These are phyloP conservation scores for Geotrichum reessii DNA, from an alignment of 1,139 yeast species.

Conservation along the genomic window DNA sequence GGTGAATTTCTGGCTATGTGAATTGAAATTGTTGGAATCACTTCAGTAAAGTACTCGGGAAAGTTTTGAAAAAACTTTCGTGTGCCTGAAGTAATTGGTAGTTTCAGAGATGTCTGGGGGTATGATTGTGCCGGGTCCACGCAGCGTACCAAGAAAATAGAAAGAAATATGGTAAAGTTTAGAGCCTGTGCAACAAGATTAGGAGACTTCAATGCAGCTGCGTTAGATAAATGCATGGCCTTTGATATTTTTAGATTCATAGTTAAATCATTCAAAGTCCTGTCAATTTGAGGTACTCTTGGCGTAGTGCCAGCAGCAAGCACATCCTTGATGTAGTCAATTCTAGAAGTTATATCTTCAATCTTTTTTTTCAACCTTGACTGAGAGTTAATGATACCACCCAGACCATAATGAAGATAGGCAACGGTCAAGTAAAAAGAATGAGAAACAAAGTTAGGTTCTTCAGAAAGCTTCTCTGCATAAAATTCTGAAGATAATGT, in stretches of 20 bases:
- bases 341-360: conserved; percentile 49
- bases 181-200: conserved; percentile 58
- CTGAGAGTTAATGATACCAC: conserved; percentile 62
- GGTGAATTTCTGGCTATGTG: conserved; percentile 53
- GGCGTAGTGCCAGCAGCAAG: conserved; percentile 25
- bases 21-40: conserved; percentile 49
- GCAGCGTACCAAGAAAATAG: conserved; percentile 62
- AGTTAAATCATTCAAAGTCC: conserved; percentile 41
- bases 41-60: conserved; percentile 85
- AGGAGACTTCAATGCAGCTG: conserved; percentile 54
- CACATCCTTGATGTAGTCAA: conserved; percentile 41
- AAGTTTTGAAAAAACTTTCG: conserved; percentile 65
- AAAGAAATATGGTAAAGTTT: conserved; percentile 71
- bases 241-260: conserved; percentile 40
- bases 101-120: conserved; percentile 54
- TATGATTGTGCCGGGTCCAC: conserved; percentile 65
- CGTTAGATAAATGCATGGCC: conserved; percentile 44
- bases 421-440: conserved; percentile 77
- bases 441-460: conserved; percentile 77
- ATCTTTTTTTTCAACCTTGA: conserved; percentile 50
- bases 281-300: conserved; percentile 24
- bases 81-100: conserved; percentile 50
- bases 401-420: conserved; percentile 81
- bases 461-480: conserved; percentile 30
- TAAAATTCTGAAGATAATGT: conserved; percentile 61